These are phyloP conservation scores for Biancaea sappan DNA, from an alignment of 306 rosid species.

Conservation along the genomic window DNA sequence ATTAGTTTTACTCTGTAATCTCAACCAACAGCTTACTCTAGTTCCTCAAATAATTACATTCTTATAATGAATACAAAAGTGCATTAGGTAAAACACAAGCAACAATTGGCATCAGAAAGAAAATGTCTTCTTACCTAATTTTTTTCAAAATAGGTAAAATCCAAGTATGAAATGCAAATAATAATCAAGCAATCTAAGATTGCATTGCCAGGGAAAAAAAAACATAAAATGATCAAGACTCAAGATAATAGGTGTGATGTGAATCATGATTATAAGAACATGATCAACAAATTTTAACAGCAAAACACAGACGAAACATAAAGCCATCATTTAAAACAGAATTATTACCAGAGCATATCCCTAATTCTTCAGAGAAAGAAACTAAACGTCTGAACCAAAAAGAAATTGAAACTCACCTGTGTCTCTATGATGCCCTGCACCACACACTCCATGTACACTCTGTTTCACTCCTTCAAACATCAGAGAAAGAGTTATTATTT, in stretches of 20 bases:
- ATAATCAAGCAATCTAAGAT: neutral
- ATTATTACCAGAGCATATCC: neutral
- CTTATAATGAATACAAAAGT: neutral
- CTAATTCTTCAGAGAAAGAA: neutral
- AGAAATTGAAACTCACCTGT: constrained; percentile 48
- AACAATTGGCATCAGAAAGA: neutral
- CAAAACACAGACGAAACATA: neutral
- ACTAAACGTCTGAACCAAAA: neutral
- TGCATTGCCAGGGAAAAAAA: neutral
- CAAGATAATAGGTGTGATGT: neutral
- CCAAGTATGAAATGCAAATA: constrained; percentile 7
- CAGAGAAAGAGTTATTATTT: constrained; percentile 1
- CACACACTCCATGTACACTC: constrained; percentile 74
- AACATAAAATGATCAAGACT: neutral
- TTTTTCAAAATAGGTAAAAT: neutral
- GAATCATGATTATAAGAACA: neutral
- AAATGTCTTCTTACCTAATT: neutral
- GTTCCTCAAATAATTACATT: neutral
- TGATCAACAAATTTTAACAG: neutral
- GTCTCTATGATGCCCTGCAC: constrained; percentile 96
- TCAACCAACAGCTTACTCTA: neutral
- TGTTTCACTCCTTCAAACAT: constrained; percentile 25
- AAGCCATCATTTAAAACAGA: neutral
- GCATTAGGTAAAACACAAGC: neutral
- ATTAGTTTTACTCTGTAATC: constrained; percentile 1